These are phyloP conservation scores for Naganishia friedmannii DNA, from an alignment of 768 basidiomycete species.

Conservation along the genomic window DNA sequence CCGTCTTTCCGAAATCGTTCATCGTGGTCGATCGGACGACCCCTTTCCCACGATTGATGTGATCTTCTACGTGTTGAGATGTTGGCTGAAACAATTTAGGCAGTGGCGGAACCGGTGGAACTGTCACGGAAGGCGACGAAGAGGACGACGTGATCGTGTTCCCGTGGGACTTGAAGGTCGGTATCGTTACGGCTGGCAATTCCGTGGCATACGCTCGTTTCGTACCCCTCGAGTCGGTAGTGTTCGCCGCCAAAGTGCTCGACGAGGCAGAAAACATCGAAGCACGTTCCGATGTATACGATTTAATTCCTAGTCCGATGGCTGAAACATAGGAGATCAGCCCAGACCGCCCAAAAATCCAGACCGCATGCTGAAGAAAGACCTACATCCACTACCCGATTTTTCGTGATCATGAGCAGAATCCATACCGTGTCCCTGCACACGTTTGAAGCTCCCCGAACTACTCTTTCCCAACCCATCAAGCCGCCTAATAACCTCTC, in stretches of 20 bases:
- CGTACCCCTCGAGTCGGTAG: background rate
- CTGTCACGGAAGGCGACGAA: constrained; percentile 13
- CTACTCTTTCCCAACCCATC: constrained; percentile 76
- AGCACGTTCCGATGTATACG: background rate
- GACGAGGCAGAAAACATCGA: background rate
- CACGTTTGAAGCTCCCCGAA: constrained; percentile 22
- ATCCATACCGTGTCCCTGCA: background rate
- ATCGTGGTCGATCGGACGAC: constrained; percentile 22
- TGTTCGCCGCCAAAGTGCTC: background rate
- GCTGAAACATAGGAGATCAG: background rate
- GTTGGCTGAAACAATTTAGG: constrained; percentile 46
- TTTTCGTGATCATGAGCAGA: constrained; percentile 33
- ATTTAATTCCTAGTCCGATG: background rate
- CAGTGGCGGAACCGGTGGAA: constrained; percentile 50
- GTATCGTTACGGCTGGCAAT: background rate
- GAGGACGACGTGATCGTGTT: background rate
- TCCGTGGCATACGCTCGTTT: constrained; percentile 1
- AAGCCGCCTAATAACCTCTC: constrained; percentile 84
- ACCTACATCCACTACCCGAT: constrained; percentile 7
- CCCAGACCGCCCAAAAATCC: background rate
- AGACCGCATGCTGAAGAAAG: background rate
- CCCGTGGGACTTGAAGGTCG: background rate
- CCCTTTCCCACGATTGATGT: background rate
- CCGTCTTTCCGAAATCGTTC: constrained; percentile 9
- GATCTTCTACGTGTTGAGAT: constrained; percentile 7